These are phyloP conservation scores for Phytophthora sansomeana DNA, from an alignment of 352 stramenopile species.

Conservation along the genomic window DNA sequence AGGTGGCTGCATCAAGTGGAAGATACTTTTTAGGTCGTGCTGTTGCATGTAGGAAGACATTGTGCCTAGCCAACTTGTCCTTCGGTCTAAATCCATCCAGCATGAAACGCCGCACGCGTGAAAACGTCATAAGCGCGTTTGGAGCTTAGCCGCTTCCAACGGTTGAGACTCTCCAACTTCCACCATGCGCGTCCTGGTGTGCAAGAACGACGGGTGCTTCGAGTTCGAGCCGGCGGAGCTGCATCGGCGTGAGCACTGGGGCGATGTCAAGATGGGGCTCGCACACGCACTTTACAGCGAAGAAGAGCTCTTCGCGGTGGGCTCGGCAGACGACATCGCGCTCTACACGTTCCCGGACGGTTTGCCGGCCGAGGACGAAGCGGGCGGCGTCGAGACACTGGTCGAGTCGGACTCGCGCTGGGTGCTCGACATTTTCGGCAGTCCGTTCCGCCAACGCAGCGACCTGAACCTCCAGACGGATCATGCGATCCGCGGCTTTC, in stretches of 20 bases:
- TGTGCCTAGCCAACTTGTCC: too few species aligned
- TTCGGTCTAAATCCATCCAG: constrained; percentile 3
- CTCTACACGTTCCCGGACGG: constrained; percentile 67
- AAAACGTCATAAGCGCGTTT: too few species aligned
- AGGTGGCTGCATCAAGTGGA: background rate
- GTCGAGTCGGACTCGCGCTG: constrained; percentile 60
- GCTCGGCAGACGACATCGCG: constrained; percentile 59
- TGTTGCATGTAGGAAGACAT: too few species aligned
- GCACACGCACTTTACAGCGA: constrained; percentile 72
- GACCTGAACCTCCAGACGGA: constrained; percentile 70
- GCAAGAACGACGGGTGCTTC: constrained; percentile 84
- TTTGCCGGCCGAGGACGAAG: constrained; percentile 35
- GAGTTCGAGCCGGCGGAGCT: constrained; percentile 65
- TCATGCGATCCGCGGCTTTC: constrained; percentile 58
- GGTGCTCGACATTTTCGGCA: constrained; percentile 82
- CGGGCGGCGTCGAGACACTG: constrained; percentile 29
- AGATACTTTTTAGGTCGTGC: constrained; percentile 6
- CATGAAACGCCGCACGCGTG: constrained; percentile 12
- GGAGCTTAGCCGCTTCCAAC: background rate
- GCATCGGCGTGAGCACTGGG: constrained; percentile 37
- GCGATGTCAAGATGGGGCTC: constrained; percentile 66
- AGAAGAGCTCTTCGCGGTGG: constrained; percentile 75
- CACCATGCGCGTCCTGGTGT: constrained; percentile 73
- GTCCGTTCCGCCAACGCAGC: constrained; percentile 55
- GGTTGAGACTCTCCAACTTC: constrained; percentile 2